phyloP scores from a whole-genome alignment of 2,329 filamentous ascomycete genomes.

The Apiospora koreana region DNA sequence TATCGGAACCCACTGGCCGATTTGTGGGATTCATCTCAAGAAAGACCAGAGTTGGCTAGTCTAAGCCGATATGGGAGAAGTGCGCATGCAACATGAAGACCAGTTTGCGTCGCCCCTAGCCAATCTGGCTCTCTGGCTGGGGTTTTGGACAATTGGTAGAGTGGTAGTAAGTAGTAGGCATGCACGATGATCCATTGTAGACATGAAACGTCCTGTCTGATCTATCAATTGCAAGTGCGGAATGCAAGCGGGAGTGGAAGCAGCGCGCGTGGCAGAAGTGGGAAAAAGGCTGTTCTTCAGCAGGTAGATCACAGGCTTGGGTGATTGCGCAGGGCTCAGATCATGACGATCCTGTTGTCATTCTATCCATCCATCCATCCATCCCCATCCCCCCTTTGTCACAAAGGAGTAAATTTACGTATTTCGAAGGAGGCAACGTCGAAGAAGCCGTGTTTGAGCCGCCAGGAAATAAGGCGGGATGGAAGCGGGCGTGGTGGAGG shows the following conservation, averaged over 20 bases:
- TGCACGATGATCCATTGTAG: background rate
- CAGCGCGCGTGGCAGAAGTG: background rate
- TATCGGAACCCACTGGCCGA: background rate
- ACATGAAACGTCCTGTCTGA: constrained; percentile 1
- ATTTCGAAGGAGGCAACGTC: background rate
- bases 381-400: background rate
- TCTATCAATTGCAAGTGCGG: background rate
- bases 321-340: background rate
- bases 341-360: background rate
- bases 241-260: background rate
- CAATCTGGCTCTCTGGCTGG: background rate
- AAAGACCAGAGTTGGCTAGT: background rate
- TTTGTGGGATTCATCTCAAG: constrained; percentile 1
- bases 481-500: background rate
- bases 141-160: background rate
- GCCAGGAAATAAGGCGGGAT: background rate
- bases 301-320: background rate
- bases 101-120: background rate
- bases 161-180: no score
- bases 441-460: background rate
- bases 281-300: background rate
- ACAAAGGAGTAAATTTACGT: background rate
- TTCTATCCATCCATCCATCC: background rate
- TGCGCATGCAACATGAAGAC: background rate
- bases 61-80: background rate